Conservation (phyloP, 108 stramenopile genomes). For the Discostella stelligeroides region DNA sequence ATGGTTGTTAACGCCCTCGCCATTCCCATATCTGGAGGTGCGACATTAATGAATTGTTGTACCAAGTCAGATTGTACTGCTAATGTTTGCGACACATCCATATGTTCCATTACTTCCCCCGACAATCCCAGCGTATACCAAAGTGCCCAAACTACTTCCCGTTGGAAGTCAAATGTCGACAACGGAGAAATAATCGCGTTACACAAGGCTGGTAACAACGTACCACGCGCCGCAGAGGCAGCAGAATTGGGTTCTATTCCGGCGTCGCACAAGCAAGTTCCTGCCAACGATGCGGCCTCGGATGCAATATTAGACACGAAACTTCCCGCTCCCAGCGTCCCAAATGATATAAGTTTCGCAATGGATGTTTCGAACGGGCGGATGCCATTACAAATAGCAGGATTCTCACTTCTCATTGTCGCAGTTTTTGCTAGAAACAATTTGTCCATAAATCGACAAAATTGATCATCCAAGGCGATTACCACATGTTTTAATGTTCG, state of each 20-base stretch:
- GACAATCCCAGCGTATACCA: conserved; percentile 29
- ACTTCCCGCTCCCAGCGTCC: conserved; percentile 21
- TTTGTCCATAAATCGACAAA: not conserved
- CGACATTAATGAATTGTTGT: not conserved
- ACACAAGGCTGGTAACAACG: conserved; percentile 30
- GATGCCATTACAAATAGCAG: not conserved
- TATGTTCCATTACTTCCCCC: not conserved
- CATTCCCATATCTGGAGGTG: conserved; percentile 24
- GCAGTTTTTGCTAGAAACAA: conserved; percentile 7
- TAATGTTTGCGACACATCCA: not conserved
- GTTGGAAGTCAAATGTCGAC: conserved; percentile 28
- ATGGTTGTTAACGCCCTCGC: conserved; percentile 19
- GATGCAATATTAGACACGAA: conserved; percentile 23
- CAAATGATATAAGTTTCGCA: conserved; percentile 24
- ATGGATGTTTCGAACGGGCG: conserved; percentile 17
- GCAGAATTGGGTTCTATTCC: conserved; percentile 1
- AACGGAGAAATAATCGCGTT: conserved; percentile 9
- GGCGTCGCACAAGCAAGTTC: conserved; percentile 28
- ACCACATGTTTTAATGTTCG: conserved; percentile 34
- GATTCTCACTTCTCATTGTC: not conserved
- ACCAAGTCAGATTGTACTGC: conserved; percentile 13
- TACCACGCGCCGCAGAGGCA: not conserved
- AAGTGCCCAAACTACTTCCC: conserved; percentile 38
- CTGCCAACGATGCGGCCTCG: conserved; percentile 29
- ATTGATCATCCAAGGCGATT: not conserved